Base-by-base conservation (phyloP, 2,329 filamentous ascomycete genomes). In the Aspergillus calidoustus region DNA sequence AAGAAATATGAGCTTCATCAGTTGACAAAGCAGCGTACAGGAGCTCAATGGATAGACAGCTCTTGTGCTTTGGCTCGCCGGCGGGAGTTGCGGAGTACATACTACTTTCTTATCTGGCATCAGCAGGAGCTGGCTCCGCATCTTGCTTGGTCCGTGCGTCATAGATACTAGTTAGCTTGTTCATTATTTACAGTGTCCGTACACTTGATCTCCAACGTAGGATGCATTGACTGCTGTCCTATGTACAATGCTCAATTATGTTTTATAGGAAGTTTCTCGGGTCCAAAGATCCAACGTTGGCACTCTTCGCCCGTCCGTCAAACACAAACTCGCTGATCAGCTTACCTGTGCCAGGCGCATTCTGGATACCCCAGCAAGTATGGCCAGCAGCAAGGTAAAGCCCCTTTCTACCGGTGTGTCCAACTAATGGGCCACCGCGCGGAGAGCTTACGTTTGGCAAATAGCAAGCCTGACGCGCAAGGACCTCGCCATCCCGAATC, bases 301-400 rank as follows among this genome's bases (percentile, higher is more conserved):
- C 89, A 68, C 90, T 93, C 71, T 77, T 88, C 1, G 89, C 86
- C 62, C 80, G 77, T 0, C 91, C 91, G 58, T 93, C 91, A 70
- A 93, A 87, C 2, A 95, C 80, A 77, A 91, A 87, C 76, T 94
- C 91, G 43, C 90, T 89, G 81, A 95, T 89, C 44, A 94, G 76
- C 77, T 89, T 91, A 4, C 91, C 91, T 7, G 94, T 98, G 1
- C 85, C 95, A 1, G 94, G 93, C 0, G 89, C 92, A 79, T 99
- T 98, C 80, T 98, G 94, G 23, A 99, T 97, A 0, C 95, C 95
- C 95, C 95, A 99, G 79, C 94, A 98, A 1, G 93, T 97, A 81
- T 99, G 95, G 0, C 95, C 95, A 0, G 92, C 86, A 0, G 95
- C 95, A 62, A 98, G 82, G 75, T 90, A 89, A 48, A 98, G 71